phyloP scores from a whole-genome alignment of 495 filamentous ascomycete genomes.

The Paragyromitra xinjiangensis region DNA sequence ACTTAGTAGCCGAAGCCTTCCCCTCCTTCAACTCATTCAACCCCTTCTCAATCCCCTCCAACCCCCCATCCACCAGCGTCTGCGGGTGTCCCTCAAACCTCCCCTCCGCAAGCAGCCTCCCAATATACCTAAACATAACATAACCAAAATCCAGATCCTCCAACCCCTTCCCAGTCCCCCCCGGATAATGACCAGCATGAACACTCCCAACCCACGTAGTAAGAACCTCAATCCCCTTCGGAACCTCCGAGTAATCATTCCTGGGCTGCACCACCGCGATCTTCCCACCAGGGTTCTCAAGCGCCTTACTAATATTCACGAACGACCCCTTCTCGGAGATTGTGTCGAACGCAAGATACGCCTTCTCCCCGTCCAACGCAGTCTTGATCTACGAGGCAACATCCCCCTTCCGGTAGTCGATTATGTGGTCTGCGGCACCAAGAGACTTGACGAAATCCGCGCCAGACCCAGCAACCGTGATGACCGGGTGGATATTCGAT shows the following conservation, averaged over 20 bases:
- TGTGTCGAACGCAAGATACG: slow-evolving; percentile 57
- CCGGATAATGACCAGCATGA: slow-evolving; percentile 14
- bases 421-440: slow-evolving; percentile 57
- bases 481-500: slow-evolving; percentile 59
- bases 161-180: slow-evolving; percentile 25
- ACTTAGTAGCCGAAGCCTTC: slow-evolving; percentile 60
- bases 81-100: slow-evolving; percentile 59
- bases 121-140: slow-evolving; percentile 58
- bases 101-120: slow-evolving; percentile 56
- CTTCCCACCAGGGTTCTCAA: slow-evolving; percentile 29
- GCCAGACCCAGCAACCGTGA: slow-evolving; percentile 59
- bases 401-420: slow-evolving; percentile 61
- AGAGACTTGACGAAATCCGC: slow-evolving; percentile 58
- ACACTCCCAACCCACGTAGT: slow-evolving; percentile 42
- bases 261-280: slow-evolving; percentile 43
- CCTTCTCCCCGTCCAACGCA: slow-evolving; percentile 55
- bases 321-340: slow-evolving; percentile 53
- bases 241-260: slow-evolving; percentile 21
- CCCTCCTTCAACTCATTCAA: slow-evolving; percentile 57
- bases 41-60: slow-evolving; percentile 58
- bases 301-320: slow-evolving; percentile 52
- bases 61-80: slow-evolving; percentile 57
- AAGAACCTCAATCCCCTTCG: slow-evolving; percentile 39
- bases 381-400: slow-evolving; percentile 58
- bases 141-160: slow-evolving; percentile 59